A percentile compares a stretch with the other conserved stretches of the same genome.
Conservation (phyloP, 352 stramenopile species). For the Globisporangium nodosum region DNA sequence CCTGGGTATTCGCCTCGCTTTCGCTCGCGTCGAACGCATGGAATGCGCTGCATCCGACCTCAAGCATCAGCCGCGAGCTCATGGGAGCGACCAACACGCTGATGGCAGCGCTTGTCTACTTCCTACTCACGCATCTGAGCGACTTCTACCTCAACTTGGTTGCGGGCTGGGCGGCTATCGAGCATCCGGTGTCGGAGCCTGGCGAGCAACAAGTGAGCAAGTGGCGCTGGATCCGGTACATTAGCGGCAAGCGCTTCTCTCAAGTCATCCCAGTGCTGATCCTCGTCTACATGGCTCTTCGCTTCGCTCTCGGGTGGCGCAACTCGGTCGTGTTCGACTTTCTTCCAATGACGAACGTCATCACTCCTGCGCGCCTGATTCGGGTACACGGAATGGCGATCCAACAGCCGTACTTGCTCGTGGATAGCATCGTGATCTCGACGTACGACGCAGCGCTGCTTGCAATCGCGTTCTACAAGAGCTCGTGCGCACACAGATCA, state of each 20-base stretch:
- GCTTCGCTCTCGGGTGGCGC: conserved; percentile 19
- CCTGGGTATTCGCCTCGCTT: conserved; percentile 12
- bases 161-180: conserved; percentile 8
- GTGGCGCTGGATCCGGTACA: conserved; percentile 5
- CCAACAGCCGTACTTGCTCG: conserved; percentile 9
- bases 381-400: conserved; percentile 12
- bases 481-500: conserved; percentile 16
- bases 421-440: conserved; percentile 20
- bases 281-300: conserved; percentile 21
- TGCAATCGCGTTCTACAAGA: conserved; percentile 17
- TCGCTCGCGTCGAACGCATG: conserved; percentile 17
- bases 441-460: conserved; percentile 21
- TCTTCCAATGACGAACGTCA: conserved; percentile 30
- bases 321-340: conserved; percentile 35
- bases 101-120: conserved; percentile 22
- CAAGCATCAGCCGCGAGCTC: conserved; percentile 12
- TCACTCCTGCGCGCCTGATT: conserved; percentile 22
- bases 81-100: conserved; percentile 24
- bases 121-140: conserved; percentile 24
- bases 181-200: conserved; percentile 1
- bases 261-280: conserved; percentile 10
- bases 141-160: conserved; percentile 23
- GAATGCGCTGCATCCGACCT: conserved; percentile 10
- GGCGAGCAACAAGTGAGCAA: conserved; percentile 1
- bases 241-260: conserved; percentile 8